phyloP scores from a whole-genome alignment of 1,139 yeast species.

The Nakaseomyces sp. region DNA sequence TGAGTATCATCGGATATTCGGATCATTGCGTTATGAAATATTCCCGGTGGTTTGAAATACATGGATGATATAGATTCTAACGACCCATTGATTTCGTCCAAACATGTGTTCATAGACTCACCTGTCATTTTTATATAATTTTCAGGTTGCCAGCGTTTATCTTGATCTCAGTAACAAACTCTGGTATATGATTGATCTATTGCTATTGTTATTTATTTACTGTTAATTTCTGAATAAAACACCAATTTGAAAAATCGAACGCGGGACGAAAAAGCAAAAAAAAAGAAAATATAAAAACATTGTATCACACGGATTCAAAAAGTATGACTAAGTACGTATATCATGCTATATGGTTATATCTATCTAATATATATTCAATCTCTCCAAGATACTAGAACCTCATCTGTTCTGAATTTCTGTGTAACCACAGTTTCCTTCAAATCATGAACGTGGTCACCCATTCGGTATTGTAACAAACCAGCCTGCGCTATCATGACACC shows the following conservation, averaged over 20 bases:
- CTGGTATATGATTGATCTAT: no score
- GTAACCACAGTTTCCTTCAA: conserved; percentile 76
- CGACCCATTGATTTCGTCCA: conserved; percentile 25
- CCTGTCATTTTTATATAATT: neutral
- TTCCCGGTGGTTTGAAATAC: conserved; percentile 31
- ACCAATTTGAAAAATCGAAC: neutral
- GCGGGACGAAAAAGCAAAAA: neutral
- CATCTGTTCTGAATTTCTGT: conserved; percentile 89
- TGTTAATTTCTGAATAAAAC: neutral
- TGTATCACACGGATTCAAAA: no score
- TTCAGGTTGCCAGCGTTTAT: no score
- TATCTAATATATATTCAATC: no score
- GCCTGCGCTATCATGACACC: conserved; percentile 99
- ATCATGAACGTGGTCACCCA: conserved; percentile 54
- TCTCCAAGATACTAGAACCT: conserved; percentile 84
- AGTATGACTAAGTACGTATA: neutral
- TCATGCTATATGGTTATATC: no score
- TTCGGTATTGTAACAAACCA: conserved; percentile 77
- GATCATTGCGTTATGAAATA: conserved; percentile 29
- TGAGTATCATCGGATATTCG: conserved; percentile 12
- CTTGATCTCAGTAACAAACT: no score
- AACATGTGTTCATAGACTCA: conserved; percentile 10
- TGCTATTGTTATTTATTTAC: neutral
- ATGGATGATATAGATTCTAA: conserved; percentile 24
- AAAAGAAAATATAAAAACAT: no score